Conservation (phyloP, 2,329 filamentous ascomycete genomes). For the Biscogniauxia mediterranea region DNA sequence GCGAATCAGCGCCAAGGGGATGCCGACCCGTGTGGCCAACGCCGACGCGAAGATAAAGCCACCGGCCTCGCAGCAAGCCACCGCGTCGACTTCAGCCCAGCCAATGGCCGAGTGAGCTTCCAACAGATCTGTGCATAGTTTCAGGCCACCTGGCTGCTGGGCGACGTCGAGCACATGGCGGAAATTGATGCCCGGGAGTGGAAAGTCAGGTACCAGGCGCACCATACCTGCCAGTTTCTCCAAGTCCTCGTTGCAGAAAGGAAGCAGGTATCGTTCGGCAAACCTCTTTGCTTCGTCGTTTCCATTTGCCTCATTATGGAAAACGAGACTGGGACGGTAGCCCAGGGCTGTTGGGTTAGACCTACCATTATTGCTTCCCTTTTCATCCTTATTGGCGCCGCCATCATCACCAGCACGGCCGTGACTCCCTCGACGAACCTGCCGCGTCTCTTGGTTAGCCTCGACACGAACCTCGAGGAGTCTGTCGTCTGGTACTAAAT, state of each 20-base stretch:
- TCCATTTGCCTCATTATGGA: constrained; percentile 50
- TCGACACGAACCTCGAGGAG: constrained; percentile 54
- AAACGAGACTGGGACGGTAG: constrained; percentile 45
- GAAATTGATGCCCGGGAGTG: constrained; percentile 50
- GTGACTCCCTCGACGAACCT: constrained; percentile 34
- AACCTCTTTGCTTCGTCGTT: constrained; percentile 39
- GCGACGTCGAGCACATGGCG: constrained; percentile 57
- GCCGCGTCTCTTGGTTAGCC: constrained; percentile 38
- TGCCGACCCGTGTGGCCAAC: constrained; percentile 40
- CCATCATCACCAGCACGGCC: constrained; percentile 10
- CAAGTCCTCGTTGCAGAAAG: constrained; percentile 46
- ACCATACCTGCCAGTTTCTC: constrained; percentile 50
- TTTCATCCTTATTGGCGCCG: constrained; percentile 6
- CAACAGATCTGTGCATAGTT: no score
- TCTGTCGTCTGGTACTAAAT: constrained; percentile 50
- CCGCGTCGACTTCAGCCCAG: constrained; percentile 44
- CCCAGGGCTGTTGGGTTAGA: constrained; percentile 24
- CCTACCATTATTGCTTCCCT: constrained; percentile 13
- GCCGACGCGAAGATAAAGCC: constrained; percentile 55
- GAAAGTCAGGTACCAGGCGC: constrained; percentile 46
- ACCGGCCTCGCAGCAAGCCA: constrained; percentile 57
- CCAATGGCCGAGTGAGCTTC: constrained; percentile 38
- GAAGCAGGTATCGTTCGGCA: constrained; percentile 40
- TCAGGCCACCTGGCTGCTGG: constrained; percentile 35
- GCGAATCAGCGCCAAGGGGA: constrained; percentile 51